phyloP scores from a whole-genome alignment of 257 asterid species.

The Capsicum rhomboideum region DNA sequence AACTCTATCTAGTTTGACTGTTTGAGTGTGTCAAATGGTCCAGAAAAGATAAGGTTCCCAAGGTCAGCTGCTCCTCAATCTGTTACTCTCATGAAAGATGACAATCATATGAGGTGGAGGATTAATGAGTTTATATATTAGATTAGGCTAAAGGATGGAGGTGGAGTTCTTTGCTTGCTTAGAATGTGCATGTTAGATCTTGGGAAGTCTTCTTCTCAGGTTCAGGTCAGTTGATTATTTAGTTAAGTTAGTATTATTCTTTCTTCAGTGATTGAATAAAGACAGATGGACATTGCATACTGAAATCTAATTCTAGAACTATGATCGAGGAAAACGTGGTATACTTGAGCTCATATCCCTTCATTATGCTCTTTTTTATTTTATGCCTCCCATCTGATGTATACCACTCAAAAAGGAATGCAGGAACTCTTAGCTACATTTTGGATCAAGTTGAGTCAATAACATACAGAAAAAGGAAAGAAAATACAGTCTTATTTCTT shows the following conservation, averaged over 20 bases:
- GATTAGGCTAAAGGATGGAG: neutral
- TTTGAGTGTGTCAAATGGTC: neutral
- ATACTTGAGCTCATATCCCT: neutral
- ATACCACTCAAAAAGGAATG: neutral
- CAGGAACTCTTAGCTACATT: neutral
- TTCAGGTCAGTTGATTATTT: neutral
- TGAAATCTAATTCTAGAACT: neutral
- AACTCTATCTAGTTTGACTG: neutral
- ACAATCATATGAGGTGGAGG: neutral
- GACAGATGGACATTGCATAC: neutral
- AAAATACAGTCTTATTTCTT: neutral
- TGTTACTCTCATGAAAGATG: neutral
- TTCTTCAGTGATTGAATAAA: neutral
- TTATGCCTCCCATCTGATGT: neutral
- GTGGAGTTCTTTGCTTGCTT: neutral
- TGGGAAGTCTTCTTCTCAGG: neutral
- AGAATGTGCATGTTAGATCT: neutral
- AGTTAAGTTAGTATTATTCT: neutral
- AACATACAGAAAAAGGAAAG: neutral
- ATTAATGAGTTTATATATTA: neutral
- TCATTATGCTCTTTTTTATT: neutral
- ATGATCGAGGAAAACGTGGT: neutral
- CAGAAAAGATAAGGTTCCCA: neutral
- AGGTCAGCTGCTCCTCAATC: neutral
- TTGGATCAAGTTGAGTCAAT: neutral